Base-by-base conservation (phyloP, 2,329 filamentous ascomycete species). In the Colletotrichum musae region DNA sequence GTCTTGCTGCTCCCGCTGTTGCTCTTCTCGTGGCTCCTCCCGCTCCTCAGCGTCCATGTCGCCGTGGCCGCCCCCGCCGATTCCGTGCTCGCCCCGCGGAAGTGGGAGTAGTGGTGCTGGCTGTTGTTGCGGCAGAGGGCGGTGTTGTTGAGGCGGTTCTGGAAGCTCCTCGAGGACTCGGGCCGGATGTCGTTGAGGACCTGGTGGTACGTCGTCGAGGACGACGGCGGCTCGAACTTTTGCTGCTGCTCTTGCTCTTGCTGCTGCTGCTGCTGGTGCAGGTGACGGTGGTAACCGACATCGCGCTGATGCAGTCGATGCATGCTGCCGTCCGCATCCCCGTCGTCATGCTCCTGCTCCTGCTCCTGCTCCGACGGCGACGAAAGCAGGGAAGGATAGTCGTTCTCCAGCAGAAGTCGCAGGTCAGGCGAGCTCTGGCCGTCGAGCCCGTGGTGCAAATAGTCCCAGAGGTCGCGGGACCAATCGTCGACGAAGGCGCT, bases 361-460 rank as follows among this genome's bases (percentile, higher is more conserved):
- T 24, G 21, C 21, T 24, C 21, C 21, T 24, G 21, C 21, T 24
- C 21, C 21, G 21, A 24, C 3, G 21, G 21, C 18, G 16, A 18
- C 6, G 16, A 21, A 6, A 36, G 32, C 32, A 36, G 32, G 32
- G 32, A 36, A 36, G 32, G 32, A 36, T 36, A 36, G 45, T 53
- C 18, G 16, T 43, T 21, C 58, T 53, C 36, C 21, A 15, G 16
- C 41, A 57, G 48, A 41, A 54, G 48, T 26, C 62, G 54, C 50
- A 69, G 50, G 16, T 69, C 66, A 39, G 61, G 61, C 24, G 56
- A 60, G 61, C 66, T 65, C 61, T 69, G 51, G 53, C 66, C 66
- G 61, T 69, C 66, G 61, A 69, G 50, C n/a, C 61, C 66, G 45
- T 69, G 61, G 26, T 69, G 66, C 60, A 69, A 50, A 51, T 69